Base-by-base conservation (phyloP, 345 rosid species). In the Syzygium aqueum region DNA sequence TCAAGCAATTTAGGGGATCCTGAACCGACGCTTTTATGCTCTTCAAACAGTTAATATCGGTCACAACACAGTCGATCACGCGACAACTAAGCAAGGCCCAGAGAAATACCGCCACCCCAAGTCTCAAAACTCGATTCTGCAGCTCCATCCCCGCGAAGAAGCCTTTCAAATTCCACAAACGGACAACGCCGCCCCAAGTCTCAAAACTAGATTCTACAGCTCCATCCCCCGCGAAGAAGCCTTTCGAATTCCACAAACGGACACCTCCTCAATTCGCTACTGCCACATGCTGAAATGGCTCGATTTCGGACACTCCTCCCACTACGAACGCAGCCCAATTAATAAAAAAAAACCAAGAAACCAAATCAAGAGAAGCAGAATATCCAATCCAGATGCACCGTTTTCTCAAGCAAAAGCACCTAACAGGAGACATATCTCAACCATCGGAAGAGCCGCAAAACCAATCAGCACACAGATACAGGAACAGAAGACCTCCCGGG, bases 1-100 rank as follows among this genome's bases (percentile, higher is more conserved):
- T 90, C 89, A 97, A 90, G 90, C 89, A 87, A 15, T 22, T 43
- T 4, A 77, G n/a, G 84, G 98, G 96, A 82, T 96, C 99, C 21
- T 88, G 16, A 1, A 97, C 87, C 15, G 94, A 89, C 1, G 6
- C 51, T 59, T 65, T 84, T 63, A 94, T 77, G 85, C 85, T 89
- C 88, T 3, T 86, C 92, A 97, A 90, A 89, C 99, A 96, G 53
- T 88, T 43, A 11, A 97, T 50, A 91, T 96, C 95, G 19, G 89
- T 89, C 51, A 67, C 87, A 46, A 89, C 46, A 27, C 94, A 95
- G 89, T 84, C 87, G 91, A 89, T 87, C 85, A 90, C 87, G 90
- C 87, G 77, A 77, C 92, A 90, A 23, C 88, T 61, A 23, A 93
- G 87, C 88, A 93, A 85, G 16, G 91, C 86, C 89, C 93, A 92